A percentile compares a stretch with the other conserved stretches of the same genome.
These are phyloP conservation scores for Suhomyces canberraensis DNA, from an alignment of 805 yeast genomes.

Conservation along the genomic window DNA sequence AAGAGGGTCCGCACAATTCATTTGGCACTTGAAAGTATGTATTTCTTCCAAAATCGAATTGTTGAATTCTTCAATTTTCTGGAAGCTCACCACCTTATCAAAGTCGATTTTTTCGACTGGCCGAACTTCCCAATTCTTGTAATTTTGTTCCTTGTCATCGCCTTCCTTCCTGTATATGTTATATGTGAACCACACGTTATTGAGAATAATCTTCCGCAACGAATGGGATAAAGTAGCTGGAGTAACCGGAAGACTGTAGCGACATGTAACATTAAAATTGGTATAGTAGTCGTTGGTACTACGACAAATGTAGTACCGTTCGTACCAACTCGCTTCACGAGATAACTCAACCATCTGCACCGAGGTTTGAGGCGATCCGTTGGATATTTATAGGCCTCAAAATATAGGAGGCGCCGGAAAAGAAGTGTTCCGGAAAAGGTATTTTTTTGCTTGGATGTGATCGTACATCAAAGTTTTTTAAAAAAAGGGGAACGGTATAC, in stretches of 20 bases:
- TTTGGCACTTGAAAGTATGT: constrained; percentile 3
- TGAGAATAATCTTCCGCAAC: constrained; percentile 2
- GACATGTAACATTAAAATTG: constrained; percentile 8
- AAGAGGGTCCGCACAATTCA: constrained; percentile 9
- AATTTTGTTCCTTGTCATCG: not conserved
- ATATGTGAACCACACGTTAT: constrained; percentile 10
- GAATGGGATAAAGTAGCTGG: constrained; percentile 7
- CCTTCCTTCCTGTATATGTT: constrained; percentile 8
- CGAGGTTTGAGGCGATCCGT: too few species aligned
- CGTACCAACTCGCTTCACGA: constrained; percentile 4
- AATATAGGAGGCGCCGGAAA: too few species aligned
- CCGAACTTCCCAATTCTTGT: constrained; percentile 7
- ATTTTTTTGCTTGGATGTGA: too few species aligned
- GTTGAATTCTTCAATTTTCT: constrained; percentile 2
- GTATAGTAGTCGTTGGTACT: constrained; percentile 8
- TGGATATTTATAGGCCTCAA: too few species aligned
- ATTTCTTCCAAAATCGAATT: constrained; percentile 2
- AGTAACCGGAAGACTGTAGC: constrained; percentile 3
- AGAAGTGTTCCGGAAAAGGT: too few species aligned
- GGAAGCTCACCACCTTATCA: constrained; percentile 8
- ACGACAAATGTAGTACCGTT: constrained; percentile 11
- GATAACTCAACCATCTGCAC: too few species aligned
- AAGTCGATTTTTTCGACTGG: constrained; percentile 6
- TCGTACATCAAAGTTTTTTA: too few species aligned
- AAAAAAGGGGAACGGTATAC: too few species aligned